A percentile compares a stretch with the other conserved stretches of the same genome.
phyloP scores from a whole-genome alignment of 1,284 basidiomycete species.

The Takashimella koratensis region DNA sequence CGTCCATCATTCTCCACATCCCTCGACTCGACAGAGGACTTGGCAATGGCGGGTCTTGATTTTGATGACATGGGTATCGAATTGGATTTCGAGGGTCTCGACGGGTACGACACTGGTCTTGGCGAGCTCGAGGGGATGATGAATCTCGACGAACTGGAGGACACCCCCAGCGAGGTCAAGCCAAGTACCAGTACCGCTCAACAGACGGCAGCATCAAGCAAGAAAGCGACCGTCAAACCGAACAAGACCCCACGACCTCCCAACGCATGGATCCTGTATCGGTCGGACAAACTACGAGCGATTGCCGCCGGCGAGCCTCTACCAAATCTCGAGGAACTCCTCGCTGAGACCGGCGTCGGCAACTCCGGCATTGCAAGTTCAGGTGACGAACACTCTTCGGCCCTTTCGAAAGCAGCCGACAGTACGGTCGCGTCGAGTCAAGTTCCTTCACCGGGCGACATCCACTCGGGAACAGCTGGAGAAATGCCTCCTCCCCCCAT shows the following conservation, averaged over 20 bases:
- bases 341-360: not conserved
- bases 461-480: not conserved
- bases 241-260: constrained; percentile 65
- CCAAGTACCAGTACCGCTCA: not conserved
- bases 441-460: not conserved
- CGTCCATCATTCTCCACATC: not conserved
- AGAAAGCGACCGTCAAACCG: constrained; percentile 1
- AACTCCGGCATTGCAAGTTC: constrained; percentile 1
- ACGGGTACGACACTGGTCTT: not conserved
- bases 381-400: not conserved
- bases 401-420: not conserved
- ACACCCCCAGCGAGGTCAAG: not conserved
- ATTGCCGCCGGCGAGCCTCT: constrained; percentile 31
- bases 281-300: constrained; percentile 56
- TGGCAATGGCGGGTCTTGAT: not conserved
- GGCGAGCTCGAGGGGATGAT: not conserved
- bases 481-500: constrained; percentile 2
- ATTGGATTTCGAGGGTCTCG: not conserved
- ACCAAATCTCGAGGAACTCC: constrained; percentile 22
- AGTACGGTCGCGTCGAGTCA: not conserved
- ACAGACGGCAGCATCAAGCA: not conserved
- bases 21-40: not conserved
- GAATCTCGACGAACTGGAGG: not conserved
- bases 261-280: constrained; percentile 91
- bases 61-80: not conserved